Percentiles rank a stretch among this genome's conserved stretches.
These are phyloP conservation scores for Stemphylium beticola DNA, from an alignment of 2,329 filamentous ascomycete genomes.

Conservation along the genomic window DNA sequence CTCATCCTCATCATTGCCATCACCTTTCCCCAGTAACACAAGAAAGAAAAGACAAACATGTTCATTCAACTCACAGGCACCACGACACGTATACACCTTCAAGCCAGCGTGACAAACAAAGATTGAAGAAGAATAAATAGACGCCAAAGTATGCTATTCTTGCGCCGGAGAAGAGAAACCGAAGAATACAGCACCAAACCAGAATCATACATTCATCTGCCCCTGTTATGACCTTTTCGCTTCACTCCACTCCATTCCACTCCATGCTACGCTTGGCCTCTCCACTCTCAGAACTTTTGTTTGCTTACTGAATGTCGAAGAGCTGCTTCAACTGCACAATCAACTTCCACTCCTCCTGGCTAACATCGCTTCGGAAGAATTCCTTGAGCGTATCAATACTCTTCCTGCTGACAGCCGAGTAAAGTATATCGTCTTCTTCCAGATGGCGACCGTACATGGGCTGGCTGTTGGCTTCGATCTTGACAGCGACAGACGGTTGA, in stretches of 20 bases:
- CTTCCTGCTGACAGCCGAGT: conserved; percentile 83
- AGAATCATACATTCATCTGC: neutral
- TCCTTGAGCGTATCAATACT: conserved; percentile 97
- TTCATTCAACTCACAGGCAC: too few species aligned
- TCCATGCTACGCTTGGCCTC: neutral
- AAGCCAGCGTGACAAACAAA: too few species aligned
- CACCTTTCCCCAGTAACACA: too few species aligned
- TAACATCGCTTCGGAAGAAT: conserved; percentile 86
- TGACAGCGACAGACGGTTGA: conserved; percentile 95
- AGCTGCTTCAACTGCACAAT: conserved; percentile 94
- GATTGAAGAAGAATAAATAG: too few species aligned
- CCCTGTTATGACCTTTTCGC: neutral
- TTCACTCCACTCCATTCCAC: neutral
- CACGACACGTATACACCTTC: too few species aligned
- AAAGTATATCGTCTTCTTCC: conserved; percentile 87
- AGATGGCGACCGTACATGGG: conserved; percentile 93
- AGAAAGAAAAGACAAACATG: too few species aligned
- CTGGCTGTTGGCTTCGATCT: conserved; percentile 94
- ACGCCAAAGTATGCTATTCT: too few species aligned
- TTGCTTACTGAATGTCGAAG: conserved; percentile 71
- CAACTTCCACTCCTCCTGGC: conserved; percentile 91
- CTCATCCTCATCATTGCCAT: too few species aligned
- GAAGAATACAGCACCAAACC: too few species aligned
- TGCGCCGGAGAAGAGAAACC: too few species aligned
- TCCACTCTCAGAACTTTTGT: neutral